Base-by-base conservation (phyloP, 495 filamentous ascomycete species). In the Jackrogersella multiformis region DNA sequence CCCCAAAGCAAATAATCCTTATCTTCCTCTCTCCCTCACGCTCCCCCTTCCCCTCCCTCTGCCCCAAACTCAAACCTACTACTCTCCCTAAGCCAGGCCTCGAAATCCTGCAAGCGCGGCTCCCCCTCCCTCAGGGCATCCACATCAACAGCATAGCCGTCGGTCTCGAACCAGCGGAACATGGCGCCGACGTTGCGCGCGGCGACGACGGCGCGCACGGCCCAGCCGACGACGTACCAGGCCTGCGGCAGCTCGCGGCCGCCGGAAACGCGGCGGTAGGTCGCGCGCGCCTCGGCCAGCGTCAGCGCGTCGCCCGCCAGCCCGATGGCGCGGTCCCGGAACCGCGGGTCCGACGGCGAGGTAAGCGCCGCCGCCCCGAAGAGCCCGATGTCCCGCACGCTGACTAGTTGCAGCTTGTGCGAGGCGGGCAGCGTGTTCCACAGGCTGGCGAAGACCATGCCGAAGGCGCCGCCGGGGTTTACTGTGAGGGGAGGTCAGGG, bases 261-360 rank as follows among this genome's bases (percentile, higher is more conserved):
- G 2, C 86, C 86, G 0, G 79, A 80, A 28, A 78, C 81, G 24
- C 72, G 70, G 62, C 80, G 73, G 74, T 89, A 91, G 23, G 78
- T 75, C 16, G 75, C 74, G 56, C 71, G 79, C 56, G 84, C 74
- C 56, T 88, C 76, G 4, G 74, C 71, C 49, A 78, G 84, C 0
- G 81, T 88, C 60, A 90, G 68, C 34, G 88, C 82, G 74, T 89
- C 87, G 20, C 88, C 87, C 8, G 84, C 88, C 8, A 90, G 76
- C 8, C 81, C 82, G 23, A 89, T 48, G 8, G 76, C 79, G 39
- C 76, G 74, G 36, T 79, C 76, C 30, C 77, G 77, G 67, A 78
- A 82, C 26, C 57, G 23, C 13, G 69, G 61, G 2, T 66, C 30
- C 28, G 63, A 44, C 2, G 77, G 76, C 7, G 74, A 39, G 8